Percentiles rank a stretch among this genome's conserved stretches.
Conservation (phyloP, 495 filamentous ascomycete species). For the Penicillium dipodomyicola region DNA sequence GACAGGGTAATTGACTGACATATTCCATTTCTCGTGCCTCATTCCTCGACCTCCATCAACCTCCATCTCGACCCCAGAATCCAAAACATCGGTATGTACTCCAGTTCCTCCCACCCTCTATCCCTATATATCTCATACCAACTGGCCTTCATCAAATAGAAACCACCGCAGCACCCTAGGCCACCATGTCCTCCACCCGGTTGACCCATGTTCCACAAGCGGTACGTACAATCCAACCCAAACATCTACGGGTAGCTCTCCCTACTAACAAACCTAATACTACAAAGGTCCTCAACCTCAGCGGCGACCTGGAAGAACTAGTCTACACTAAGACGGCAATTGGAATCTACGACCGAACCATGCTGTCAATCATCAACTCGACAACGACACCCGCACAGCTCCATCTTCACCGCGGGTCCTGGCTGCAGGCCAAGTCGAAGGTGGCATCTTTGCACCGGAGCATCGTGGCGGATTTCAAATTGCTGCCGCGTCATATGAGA, state of each 20-base stretch:
- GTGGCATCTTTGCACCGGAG: background rate
- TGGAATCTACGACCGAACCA: background rate
- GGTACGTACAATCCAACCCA: background rate
- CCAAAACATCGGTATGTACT: background rate
- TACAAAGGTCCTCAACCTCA: background rate
- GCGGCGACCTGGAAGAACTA: background rate
- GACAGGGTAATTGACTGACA: background rate
- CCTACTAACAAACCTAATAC: background rate
- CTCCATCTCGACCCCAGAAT: background rate
- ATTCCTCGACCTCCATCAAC: background rate
- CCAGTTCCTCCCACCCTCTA: background rate
- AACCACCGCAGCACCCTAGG: background rate
- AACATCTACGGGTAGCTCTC: background rate
- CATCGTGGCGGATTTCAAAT: background rate
- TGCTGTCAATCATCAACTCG: background rate
- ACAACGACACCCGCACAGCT: background rate
- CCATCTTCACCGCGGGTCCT: background rate
- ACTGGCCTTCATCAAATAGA: background rate
- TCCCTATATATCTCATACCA: background rate
- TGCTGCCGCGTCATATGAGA: background rate
- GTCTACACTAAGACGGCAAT: background rate
- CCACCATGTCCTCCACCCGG: background rate
- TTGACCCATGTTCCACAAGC: background rate
- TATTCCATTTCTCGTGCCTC: background rate
- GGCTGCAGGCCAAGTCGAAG: background rate